Base-by-base conservation (phyloP, 1,284 basidiomycete species). In the Rhodotorula mucilaginosa region DNA sequence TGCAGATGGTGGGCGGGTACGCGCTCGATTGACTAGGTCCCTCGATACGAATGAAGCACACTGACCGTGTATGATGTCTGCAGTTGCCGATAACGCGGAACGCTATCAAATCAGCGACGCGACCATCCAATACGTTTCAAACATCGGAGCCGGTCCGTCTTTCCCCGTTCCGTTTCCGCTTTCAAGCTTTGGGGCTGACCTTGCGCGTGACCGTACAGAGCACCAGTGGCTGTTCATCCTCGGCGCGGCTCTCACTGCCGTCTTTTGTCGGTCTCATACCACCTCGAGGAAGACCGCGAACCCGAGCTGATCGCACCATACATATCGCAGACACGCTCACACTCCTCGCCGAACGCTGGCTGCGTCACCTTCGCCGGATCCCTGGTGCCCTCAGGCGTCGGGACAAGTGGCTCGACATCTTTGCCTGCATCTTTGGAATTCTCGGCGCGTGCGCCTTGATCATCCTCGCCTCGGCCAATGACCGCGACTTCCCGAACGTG, bases 291-390 rank as follows among this genome's bases (percentile, higher is more conserved):
- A 7, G 2, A 8, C 8, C 23, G 10, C 31, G n/a, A 16, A 57
- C 16, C 15, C 46, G 7, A 13, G 13, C 46, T 52, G 15, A 63
- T 44, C 19, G 21, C 18, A 13, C 13, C 49, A 19, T 47, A 5
- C 39, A 0, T 8, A 4, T 16, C 8, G 52, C 57, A 68, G 67
- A 68, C 29, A 39, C 57, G 21, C 64, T 80, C 16, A 80, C 82
- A 3, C 79, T 84, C 7, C 74, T 85, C 26, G 77, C 81, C 12
- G 84, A 85, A 73, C 78, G 85, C 21, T 84, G 82, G 80, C 78
- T 86, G 10, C 80, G 84, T 18, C 82, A 84, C 71, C 63, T 80
- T n/a, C 82, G 85, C 31, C 79, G 83, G 19, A 80, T 86, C 10
- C 85, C 85, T 0, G 80, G 81, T 7, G 81, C 83, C n/a, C 46